Evolutionary conservation across 1,284 basidiomycete genomes (phyloP), one percentile per base, ranked within the genome.

Genomic region (Vanrija sp.): DNA sequence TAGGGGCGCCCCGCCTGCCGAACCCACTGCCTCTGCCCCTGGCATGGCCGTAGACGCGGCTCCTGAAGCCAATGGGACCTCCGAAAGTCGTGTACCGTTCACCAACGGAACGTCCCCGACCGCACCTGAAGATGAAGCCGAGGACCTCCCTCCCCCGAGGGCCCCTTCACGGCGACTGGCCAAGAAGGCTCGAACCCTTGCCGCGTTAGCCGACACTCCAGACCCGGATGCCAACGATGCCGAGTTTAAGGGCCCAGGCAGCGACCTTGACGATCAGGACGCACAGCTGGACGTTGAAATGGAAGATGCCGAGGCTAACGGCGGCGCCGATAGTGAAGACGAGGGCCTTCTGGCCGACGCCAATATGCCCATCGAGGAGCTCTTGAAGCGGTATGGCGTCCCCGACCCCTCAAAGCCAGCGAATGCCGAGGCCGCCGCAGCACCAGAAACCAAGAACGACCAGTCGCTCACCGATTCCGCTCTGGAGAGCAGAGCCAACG

Each of bases 291-390:
- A 75, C 41, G 64, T 67, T 20, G 77, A 75, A 60, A 78, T 79
- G 76, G 73, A 75, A 49, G 69, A 68, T 41, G 75, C 73, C 7
- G 68, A 67, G n/a, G 71, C 69, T n/a, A 67, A 65, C 12, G 68
- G 69, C 24, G 71, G 66, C 25, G 69, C 69, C 41, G 77, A 78
- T 48, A 76, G 76, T 39, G 79, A 80, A 61, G 75, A 81, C 58
- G 79, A 77, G 39, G 81, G 78, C 0, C 68, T 82, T 0, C 63
- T 73, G 16, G 76, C 76, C 4, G 80, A 82, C 61, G 79, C 80
- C 19, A 75, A 81, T 53, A 42, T 82, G 46, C 78, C 81, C 1
- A 78, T 82, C 48, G 81, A 82, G 55, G 80, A 81, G 62, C 68
- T 82, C 1, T 68, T 81, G 56, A 71, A 70, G 50, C 75, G 78